Conservation (phyloP, 2,329 filamentous ascomycete species). For the Diaporthe destruens region DNA sequence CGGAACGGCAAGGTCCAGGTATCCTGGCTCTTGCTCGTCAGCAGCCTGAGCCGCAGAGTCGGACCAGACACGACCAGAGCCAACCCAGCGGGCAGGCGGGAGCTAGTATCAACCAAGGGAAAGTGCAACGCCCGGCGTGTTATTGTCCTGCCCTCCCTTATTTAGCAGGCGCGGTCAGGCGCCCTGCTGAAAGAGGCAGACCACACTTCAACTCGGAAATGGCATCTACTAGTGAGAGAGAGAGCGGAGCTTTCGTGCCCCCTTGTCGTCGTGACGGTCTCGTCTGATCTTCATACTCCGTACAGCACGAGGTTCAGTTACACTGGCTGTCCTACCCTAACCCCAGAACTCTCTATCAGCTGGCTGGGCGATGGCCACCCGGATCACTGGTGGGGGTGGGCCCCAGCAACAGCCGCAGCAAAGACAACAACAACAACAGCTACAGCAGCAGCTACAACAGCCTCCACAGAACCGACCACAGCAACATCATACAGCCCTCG, state of each 20-base stretch:
- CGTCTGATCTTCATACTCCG: neutral
- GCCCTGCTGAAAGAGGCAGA: neutral
- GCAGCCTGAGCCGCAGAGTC: conserved; percentile 12
- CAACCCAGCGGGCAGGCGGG: conserved; percentile 3
- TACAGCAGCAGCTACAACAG: conserved; percentile 1
- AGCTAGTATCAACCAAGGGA: conserved; percentile 29
- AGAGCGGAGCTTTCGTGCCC: neutral
- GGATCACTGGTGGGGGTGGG: neutral
- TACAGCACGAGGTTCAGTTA: neutral
- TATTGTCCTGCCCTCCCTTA: conserved; percentile 1
- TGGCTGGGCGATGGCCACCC: conserved; percentile 16
- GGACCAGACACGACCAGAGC: neutral
- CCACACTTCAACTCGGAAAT: conserved; percentile 18
- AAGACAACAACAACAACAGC: neutral
- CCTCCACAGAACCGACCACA: neutral
- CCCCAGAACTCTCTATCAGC: neutral
- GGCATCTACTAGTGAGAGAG: neutral
- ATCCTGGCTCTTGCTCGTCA: conserved; percentile 1
- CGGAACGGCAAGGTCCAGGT: conserved; percentile 22
- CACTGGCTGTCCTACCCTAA: conserved; percentile 19
- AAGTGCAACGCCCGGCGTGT: conserved; percentile 29
- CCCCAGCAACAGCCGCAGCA: neutral
- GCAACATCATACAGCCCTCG: neutral
- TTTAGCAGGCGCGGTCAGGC: neutral
- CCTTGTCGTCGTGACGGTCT: conserved; percentile 18